These are phyloP conservation scores for Camelina laxa DNA, from an alignment of 345 rosid genomes.

Conservation along the genomic window DNA sequence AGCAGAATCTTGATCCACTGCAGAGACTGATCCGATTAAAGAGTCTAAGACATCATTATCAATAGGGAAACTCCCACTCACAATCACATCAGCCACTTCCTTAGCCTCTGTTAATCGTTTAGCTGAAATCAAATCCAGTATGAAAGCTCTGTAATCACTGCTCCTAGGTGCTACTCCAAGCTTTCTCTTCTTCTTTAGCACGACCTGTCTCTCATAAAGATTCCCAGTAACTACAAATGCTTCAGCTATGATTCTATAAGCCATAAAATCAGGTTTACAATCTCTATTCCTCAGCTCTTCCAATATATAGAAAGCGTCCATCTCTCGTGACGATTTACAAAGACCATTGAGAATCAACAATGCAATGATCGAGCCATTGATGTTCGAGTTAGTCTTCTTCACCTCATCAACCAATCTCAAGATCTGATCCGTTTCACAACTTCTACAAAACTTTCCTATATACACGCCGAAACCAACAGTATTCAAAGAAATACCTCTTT, in stretches of 20 bases:
- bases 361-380: slow-evolving; percentile 78
- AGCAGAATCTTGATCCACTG: slow-evolving; percentile 65
- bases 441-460: slow-evolving; percentile 60
- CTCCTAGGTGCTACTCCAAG: slow-evolving; percentile 90
- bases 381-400: slow-evolving; percentile 38
- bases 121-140: slow-evolving; percentile 62
- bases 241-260: slow-evolving; percentile 83
- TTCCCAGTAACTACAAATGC: slow-evolving; percentile 56
- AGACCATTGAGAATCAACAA: slow-evolving; percentile 74
- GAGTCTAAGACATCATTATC: slow-evolving; percentile 72
- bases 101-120: slow-evolving; percentile 68
- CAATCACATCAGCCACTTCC: slow-evolving; percentile 67
- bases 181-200: slow-evolving; percentile 90
- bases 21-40: slow-evolving; percentile 74
- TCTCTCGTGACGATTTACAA: slow-evolving; percentile 63
- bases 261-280: slow-evolving; percentile 92
- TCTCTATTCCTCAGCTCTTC: slow-evolving; percentile 72
- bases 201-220: slow-evolving; percentile 60
- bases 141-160: slow-evolving; percentile 67
- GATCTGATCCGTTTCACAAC: slow-evolving; percentile 46
- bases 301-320: slow-evolving; percentile 63
- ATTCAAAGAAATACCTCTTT: slow-evolving; percentile 50
- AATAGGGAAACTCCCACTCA: slow-evolving; percentile 72
- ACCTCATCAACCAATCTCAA: slow-evolving; percentile 61
- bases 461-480: slow-evolving; percentile 79